A percentile compares a stretch with the other conserved stretches of the same genome.
Conservation (phyloP, 2,329 filamentous ascomycete species). For the Albophoma yamanashiensis region DNA sequence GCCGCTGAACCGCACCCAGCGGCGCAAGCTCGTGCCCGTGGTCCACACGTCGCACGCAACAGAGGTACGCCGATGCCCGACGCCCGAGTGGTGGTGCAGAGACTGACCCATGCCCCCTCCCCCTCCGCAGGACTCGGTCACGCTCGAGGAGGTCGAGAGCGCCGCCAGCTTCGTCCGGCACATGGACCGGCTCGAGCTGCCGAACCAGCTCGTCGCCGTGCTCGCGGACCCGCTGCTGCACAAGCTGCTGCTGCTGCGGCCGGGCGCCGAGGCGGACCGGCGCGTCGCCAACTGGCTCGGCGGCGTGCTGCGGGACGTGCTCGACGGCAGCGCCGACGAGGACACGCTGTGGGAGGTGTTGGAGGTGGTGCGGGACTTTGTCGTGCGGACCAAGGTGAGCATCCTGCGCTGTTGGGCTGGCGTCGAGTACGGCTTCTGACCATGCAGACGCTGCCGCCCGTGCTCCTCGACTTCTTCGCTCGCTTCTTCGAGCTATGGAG, state of each 20-base stretch:
- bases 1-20: conserved; percentile 18
- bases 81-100: background rate
- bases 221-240: conserved; percentile 68
- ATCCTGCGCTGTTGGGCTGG: rapidly evolving
- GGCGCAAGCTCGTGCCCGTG: conserved; percentile 43
- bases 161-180: conserved; percentile 59
- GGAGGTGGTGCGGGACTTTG: conserved; percentile 44
- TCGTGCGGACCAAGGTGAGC: conserved; percentile 42
- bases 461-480: conserved; percentile 37
- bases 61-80: conserved; percentile 37
- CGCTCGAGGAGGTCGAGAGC: conserved; percentile 68
- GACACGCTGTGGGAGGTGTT: conserved; percentile 43
- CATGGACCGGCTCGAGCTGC: conserved; percentile 69
- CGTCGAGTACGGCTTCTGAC: background rate
- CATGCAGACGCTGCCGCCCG: conserved; percentile 31
- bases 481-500: conserved; percentile 52
- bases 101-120: background rate
- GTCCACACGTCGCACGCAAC: conserved; percentile 66
- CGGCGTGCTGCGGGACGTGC: conserved; percentile 43
- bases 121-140: conserved; percentile 43
- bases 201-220: conserved; percentile 71
- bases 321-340: conserved; percentile 38
- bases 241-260: conserved; percentile 59
- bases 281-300: conserved; percentile 50
- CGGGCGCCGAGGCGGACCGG: conserved; percentile 37